Evolutionary conservation across 176 grass and related monocot genomes (phyloP).

Genomic region (Oryza nivara): DNA sequence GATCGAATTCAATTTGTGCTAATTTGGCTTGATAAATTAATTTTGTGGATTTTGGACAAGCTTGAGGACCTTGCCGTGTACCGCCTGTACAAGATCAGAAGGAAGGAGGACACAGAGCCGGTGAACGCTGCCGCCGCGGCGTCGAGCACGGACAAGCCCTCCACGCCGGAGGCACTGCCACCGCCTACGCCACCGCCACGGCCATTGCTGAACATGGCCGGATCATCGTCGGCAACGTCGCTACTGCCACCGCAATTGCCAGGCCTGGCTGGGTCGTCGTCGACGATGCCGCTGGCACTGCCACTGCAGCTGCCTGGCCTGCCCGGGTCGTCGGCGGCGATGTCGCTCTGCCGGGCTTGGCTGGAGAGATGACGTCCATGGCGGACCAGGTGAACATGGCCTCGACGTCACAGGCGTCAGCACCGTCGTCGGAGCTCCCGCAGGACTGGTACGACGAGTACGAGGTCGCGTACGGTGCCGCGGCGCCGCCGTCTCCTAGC

Average conservation of each 20-base stretch:
- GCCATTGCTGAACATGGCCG: neutral
- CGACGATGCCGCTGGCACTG: neutral
- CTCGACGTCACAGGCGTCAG: neutral
- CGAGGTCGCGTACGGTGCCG: no score
- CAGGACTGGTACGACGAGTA: neutral
- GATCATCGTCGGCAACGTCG: neutral
- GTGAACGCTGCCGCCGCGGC: no score
- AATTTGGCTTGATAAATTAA: neutral
- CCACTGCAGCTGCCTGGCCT: no score
- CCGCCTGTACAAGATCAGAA: conserved; percentile 30
- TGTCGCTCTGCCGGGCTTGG: neutral
- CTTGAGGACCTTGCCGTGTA: conserved; percentile 21
- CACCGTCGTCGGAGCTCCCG: neutral
- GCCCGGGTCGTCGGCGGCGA: no score
- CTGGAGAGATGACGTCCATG: neutral
- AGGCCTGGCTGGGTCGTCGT: no score
- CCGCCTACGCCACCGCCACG: no score
- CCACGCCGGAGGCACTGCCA: neutral
- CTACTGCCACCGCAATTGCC: no score
- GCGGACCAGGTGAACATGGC: neutral
- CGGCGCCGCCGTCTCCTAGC: no score
- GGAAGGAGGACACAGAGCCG: neutral
- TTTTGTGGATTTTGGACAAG: neutral
- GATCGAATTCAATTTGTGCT: neutral
- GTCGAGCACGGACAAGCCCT: neutral